phyloP scores from a whole-genome alignment of 2,329 filamentous ascomycete genomes.

The Hymenotorrendiella dingleyae region DNA sequence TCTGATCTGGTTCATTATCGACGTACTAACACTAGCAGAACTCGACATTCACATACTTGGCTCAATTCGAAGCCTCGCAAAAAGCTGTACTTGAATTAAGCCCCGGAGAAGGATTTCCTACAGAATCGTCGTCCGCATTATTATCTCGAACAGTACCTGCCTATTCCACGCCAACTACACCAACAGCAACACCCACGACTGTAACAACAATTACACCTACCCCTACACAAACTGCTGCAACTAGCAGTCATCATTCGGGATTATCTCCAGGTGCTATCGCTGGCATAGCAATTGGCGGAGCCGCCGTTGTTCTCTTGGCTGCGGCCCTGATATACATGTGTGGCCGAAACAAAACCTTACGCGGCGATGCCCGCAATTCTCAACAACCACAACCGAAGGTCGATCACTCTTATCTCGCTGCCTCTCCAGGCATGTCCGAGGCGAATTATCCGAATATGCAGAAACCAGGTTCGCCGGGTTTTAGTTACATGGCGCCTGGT shows the following conservation, averaged over 20 bases:
- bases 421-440: conserved; percentile 15
- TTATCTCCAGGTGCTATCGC: conserved; percentile 46
- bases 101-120: conserved; percentile 52
- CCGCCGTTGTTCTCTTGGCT: conserved; percentile 36
- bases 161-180: neutral
- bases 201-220: neutral
- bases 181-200: conserved; percentile 2
- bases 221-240: neutral
- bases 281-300: conserved; percentile 49
- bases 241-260: conserved; percentile 1
- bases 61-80: conserved; percentile 42
- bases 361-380: conserved; percentile 10
- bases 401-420: conserved; percentile 20
- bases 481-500: neutral
- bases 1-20: neutral
- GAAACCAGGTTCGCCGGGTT: conserved; percentile 9
- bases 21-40: conserved; percentile 31
- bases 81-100: conserved; percentile 46
- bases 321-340: conserved; percentile 43
- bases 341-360: conserved; percentile 29
- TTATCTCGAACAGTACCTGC: neutral
- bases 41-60: conserved; percentile 40
- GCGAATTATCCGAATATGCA: conserved; percentile 21
- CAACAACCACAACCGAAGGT: conserved; percentile 4
- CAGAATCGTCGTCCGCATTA: conserved; percentile 26